phyloP scores from a whole-genome alignment of 2,329 filamentous ascomycete species.

The Phialophora expanda region DNA sequence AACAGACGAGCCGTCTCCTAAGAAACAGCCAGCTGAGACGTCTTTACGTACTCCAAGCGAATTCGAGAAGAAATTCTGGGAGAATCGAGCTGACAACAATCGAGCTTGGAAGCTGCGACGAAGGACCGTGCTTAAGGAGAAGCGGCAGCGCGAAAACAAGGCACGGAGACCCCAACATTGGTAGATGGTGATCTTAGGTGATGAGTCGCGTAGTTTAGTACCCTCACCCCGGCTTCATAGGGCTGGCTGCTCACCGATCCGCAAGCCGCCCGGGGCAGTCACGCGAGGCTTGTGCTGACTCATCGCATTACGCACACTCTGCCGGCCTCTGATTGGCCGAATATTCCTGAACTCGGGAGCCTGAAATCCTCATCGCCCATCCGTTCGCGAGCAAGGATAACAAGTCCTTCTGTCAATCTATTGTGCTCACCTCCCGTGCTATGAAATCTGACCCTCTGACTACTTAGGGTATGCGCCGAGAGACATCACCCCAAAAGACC shows the following conservation, averaged over 20 bases:
- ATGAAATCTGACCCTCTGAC: not conserved
- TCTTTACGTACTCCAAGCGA: constrained; percentile 54
- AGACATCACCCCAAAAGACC: not conserved
- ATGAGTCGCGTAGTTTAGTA: not conserved
- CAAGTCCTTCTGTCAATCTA: not conserved
- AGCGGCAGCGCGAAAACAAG: constrained; percentile 65
- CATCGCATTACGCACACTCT: not conserved
- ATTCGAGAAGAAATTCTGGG: constrained; percentile 67
- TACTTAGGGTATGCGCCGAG: not conserved
- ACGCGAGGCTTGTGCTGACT: not conserved
- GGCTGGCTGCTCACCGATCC: not conserved
- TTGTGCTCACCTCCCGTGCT: not conserved
- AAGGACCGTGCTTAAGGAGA: constrained; percentile 64
- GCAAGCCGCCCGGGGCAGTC: not conserved
- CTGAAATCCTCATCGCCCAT: constrained; percentile 3
- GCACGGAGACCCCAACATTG: constrained; percentile 40
- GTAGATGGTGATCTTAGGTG: constrained; percentile 6
- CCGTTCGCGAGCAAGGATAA: not conserved
- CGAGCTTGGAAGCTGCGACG: constrained; percentile 60
- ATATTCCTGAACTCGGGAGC: constrained; percentile 14
- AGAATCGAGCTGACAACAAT: constrained; percentile 57
- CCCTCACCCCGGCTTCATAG: not conserved
- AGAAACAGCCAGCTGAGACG: constrained; percentile 11
- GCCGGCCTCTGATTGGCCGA: constrained; percentile 3
- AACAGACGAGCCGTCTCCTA: constrained; percentile 33